Percentiles rank a stretch among this genome's conserved stretches.
phyloP scores from a whole-genome alignment of 306 rosid species.

The Prunus mongolica region DNA sequence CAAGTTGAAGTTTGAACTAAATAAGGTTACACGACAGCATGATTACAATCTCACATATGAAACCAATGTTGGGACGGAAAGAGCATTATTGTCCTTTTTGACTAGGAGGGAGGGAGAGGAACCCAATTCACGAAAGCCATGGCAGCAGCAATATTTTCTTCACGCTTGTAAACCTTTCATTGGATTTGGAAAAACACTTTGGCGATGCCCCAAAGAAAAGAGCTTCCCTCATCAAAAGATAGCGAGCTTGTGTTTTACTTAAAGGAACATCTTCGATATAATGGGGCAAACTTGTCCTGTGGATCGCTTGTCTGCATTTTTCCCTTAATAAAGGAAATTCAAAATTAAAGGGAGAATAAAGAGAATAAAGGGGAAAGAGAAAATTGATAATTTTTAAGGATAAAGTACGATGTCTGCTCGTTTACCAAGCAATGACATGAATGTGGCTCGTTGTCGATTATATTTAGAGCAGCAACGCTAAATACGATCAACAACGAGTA shows the following conservation, averaged over 20 bases:
- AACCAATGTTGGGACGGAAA: constrained; percentile 35
- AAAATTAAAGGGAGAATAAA: neutral
- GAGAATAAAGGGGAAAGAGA: neutral
- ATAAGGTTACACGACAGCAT: constrained; percentile 22
- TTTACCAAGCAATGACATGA: too few relatives aligned
- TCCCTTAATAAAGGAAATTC: neutral
- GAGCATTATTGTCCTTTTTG: constrained; percentile 39
- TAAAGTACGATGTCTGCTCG: too few relatives aligned
- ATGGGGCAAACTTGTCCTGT: constrained; percentile 12
- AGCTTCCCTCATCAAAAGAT: constrained; percentile 35
- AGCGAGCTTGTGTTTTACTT: constrained; percentile 6
- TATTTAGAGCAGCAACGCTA: too few relatives aligned
- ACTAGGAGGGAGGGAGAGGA: constrained; percentile 7
- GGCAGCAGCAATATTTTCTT: constrained; percentile 3
- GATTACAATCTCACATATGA: constrained; percentile 15
- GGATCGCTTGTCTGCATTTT: constrained; percentile 9
- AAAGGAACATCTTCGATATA: constrained; percentile 15
- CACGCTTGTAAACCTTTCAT: constrained; percentile 15
- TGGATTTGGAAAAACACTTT: neutral
- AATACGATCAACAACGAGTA: too few relatives aligned
- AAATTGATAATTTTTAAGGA: neutral
- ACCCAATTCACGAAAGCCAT: constrained; percentile 29
- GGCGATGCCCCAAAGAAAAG: neutral
- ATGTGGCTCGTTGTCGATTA: too few relatives aligned
- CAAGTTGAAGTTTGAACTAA: neutral